Evolutionary conservation across 768 basidiomycete species (phyloP).

Genomic region (Rhodotorula graminis): DNA sequence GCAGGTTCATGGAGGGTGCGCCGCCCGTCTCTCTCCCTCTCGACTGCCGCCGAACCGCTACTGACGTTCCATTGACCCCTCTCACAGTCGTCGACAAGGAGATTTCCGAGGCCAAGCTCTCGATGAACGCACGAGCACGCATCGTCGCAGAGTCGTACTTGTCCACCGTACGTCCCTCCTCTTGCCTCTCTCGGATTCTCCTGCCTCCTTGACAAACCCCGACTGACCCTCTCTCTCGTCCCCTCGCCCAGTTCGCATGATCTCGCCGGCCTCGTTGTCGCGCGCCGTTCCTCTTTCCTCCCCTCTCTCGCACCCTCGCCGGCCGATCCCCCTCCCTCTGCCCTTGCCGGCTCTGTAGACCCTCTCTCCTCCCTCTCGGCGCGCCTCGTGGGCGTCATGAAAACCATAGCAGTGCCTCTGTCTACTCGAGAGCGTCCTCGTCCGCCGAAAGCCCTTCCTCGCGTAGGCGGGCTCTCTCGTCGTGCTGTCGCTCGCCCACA

Average conservation of each 20-base stretch:
- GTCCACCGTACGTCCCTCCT: conserved; percentile 26
- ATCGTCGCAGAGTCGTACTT: conserved; percentile 96
- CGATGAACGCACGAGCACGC: conserved; percentile 88
- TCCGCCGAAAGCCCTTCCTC: too few relatives aligned
- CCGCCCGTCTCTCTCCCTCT: conserved; percentile 1
- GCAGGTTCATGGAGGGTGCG: conserved; percentile 37
- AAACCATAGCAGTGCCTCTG: neutral
- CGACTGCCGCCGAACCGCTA: neutral
- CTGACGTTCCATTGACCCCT: neutral
- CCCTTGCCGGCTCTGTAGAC: neutral
- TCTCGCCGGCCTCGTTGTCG: neutral
- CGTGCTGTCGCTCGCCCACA: too few relatives aligned
- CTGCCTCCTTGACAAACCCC: neutral
- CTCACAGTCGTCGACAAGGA: conserved; percentile 91
- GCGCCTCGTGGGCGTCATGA: neutral
- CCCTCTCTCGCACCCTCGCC: neutral
- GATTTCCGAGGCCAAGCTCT: conserved; percentile 98
- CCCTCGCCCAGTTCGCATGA: neutral
- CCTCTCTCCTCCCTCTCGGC: neutral
- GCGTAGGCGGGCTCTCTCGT: too few relatives aligned
- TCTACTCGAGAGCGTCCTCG: too few relatives aligned
- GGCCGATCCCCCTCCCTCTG: neutral
- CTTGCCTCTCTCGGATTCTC: too few relatives aligned
- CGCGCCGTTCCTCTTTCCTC: neutral
- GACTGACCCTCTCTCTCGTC: too few relatives aligned